phyloP scores from a whole-genome alignment of 768 basidiomycete species.

The Amanita inopinata region DNA sequence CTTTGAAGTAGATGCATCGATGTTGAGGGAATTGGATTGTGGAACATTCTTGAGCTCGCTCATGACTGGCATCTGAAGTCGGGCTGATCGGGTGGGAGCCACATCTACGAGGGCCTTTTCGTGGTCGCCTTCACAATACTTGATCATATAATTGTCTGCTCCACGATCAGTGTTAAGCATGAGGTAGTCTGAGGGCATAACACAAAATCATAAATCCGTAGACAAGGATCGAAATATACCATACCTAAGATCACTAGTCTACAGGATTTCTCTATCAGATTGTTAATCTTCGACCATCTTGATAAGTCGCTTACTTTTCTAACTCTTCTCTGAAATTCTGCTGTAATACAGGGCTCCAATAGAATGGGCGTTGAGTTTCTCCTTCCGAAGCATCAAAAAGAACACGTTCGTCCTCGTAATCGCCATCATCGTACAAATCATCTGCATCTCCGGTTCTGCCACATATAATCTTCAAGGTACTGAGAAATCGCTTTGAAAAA shows the following conservation, averaged over 20 bases:
- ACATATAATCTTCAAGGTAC: constrained; percentile 71
- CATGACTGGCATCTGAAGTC: constrained; percentile 64
- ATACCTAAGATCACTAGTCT: constrained; percentile 80
- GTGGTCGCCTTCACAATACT: constrained; percentile 75
- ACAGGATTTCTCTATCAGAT: constrained; percentile 11
- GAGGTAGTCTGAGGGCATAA: constrained; percentile 54
- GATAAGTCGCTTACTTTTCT: constrained; percentile 53
- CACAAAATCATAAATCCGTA: constrained; percentile 6
- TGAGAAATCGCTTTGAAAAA: constrained; percentile 55
- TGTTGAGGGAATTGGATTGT: constrained; percentile 29
- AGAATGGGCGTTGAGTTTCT: constrained; percentile 53
- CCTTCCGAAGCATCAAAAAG: constrained; percentile 58
- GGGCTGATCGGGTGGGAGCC: constrained; percentile 61
- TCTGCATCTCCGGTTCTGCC: constrained; percentile 75
- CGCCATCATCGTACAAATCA: constrained; percentile 57
- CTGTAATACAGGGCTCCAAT: constrained; percentile 75
- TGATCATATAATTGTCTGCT: constrained; percentile 90
- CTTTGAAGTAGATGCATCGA: constrained; percentile 27
- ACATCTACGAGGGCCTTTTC: constrained; percentile 73
- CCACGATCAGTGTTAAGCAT: constrained; percentile 90
- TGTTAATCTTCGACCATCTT: not conserved
- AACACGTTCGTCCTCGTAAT: constrained; percentile 65
- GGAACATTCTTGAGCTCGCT: constrained; percentile 50
- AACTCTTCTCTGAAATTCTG: constrained; percentile 80
- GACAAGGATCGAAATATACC: not conserved